Evolutionary conservation across 78 protist genomes (phyloP).

Genomic region (slime mould (Dictyostelium discoideum)): DNA sequence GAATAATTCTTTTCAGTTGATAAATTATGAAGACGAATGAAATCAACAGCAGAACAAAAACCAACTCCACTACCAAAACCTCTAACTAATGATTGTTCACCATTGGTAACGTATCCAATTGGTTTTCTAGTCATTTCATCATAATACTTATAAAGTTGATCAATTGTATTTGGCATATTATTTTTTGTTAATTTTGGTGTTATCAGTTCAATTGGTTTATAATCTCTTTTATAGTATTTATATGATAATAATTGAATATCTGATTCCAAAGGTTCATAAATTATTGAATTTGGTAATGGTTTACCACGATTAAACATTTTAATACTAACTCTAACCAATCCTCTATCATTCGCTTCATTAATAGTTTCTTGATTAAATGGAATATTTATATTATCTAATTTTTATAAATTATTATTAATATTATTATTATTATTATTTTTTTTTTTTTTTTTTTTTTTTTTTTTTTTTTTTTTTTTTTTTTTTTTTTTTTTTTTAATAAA

Average conservation of each 20-base stretch:
- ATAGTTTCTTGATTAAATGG: not conserved
- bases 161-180: not conserved
- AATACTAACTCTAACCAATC: slow-evolving; percentile 57
- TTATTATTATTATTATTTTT: not conserved
- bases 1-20: slow-evolving; percentile 7
- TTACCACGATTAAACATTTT: slow-evolving; percentile 50
- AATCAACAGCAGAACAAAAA: slow-evolving; percentile 33
- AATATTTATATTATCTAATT: not conserved
- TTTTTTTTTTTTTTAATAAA: not conserved
- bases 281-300: slow-evolving; percentile 60
- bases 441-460: too few relatives aligned
- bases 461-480: too few relatives aligned
- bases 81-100: slow-evolving; percentile 74
- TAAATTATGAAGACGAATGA: not conserved
- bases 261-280: slow-evolving; percentile 14
- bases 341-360: slow-evolving; percentile 41
- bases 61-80: slow-evolving; percentile 68
- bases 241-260: slow-evolving; percentile 22
- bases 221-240: not conserved
- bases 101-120: slow-evolving; percentile 43
- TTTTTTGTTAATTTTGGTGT: not conserved
- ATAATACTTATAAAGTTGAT: not conserved
- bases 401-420: not conserved
- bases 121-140: slow-evolving; percentile 48
- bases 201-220: slow-evolving; percentile 1